Evolutionary conservation across 2,329 filamentous ascomycete genomes (phyloP).

Genomic region (Verticillium isaacii): DNA sequence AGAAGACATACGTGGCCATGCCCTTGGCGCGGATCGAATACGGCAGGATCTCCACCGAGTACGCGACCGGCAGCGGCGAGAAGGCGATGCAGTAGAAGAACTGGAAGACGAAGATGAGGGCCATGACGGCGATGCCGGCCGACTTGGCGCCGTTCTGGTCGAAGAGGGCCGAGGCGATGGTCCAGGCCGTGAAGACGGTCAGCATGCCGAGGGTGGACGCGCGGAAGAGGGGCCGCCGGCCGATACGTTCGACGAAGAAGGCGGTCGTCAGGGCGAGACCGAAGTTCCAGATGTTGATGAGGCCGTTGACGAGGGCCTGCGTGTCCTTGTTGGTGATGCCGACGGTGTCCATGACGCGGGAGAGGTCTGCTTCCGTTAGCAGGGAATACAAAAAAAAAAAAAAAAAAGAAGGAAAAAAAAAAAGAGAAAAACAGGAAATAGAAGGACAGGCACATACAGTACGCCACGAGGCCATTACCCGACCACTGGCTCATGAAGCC

Average conservation of each 20-base stretch:
- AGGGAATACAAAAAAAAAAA: neutral
- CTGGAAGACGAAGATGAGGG: constrained; percentile 30
- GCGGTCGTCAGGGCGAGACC: constrained; percentile 19
- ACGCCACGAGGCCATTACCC: constrained; percentile 26
- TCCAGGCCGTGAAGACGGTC: constrained; percentile 27
- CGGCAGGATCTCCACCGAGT: constrained; percentile 49
- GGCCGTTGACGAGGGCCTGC: constrained; percentile 20
- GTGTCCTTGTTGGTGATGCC: constrained; percentile 19
- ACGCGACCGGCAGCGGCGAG: constrained; percentile 44
- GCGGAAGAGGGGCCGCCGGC: constrained; percentile 19
- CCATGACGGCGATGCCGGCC: constrained; percentile 25
- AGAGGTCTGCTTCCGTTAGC: constrained; percentile 6
- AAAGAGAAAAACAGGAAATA: no score
- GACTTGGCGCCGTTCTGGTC: constrained; percentile 20
- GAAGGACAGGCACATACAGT: constrained; percentile 13
- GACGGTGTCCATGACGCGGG: constrained; percentile 13
- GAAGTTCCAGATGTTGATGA: constrained; percentile 24
- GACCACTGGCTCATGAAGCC: constrained; percentile 37
- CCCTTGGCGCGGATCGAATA: constrained; percentile 48
- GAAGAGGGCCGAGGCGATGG: constrained; percentile 26
- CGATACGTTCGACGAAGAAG: constrained; percentile 21
- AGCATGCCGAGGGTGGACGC: constrained; percentile 21
- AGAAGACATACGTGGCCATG: constrained; percentile 27
- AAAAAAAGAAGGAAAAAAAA: neutral
- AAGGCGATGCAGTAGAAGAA: constrained; percentile 50